Evolutionary conservation across 441 rosid species (phyloP).

Genomic region (Arabidopsis lyrata): DNA sequence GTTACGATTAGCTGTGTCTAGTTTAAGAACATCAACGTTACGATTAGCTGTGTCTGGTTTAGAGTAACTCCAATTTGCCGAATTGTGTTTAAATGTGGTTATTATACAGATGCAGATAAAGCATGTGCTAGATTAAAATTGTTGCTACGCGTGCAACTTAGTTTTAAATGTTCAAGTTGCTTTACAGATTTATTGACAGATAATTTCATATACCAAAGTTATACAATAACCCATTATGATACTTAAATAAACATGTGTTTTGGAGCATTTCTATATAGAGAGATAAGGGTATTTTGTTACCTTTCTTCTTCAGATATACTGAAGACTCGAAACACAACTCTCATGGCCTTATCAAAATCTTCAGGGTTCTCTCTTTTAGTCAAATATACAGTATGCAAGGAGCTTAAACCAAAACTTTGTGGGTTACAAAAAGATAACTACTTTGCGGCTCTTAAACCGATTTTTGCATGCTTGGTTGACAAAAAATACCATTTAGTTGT

Average conservation of each 20-base stretch:
- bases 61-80: slow-evolving; percentile 4
- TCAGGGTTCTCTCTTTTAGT: not conserved
- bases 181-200: slow-evolving; percentile 21
- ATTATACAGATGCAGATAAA: not conserved
- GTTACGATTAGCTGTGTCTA: not conserved
- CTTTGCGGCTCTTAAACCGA: not conserved
- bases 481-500: not conserved
- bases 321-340: slow-evolving; percentile 1
- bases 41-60: slow-evolving; percentile 6
- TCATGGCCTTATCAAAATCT: not conserved
- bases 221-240: slow-evolving; percentile 3
- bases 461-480: not conserved
- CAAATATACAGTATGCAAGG: not conserved
- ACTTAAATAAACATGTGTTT: not conserved
- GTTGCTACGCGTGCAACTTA: slow-evolving; percentile 40
- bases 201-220: slow-evolving; percentile 3
- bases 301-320: not conserved
- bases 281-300: not conserved
- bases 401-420: slow-evolving; percentile 4
- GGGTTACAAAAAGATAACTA: not conserved
- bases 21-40: not conserved
- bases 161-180: slow-evolving; percentile 33
- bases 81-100: slow-evolving; percentile 14
- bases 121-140: slow-evolving; percentile 30
- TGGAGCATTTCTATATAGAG: not conserved